Base-by-base conservation (phyloP, 225 moss, liverwort and hornwort species). In the Neckera pumila region DNA sequence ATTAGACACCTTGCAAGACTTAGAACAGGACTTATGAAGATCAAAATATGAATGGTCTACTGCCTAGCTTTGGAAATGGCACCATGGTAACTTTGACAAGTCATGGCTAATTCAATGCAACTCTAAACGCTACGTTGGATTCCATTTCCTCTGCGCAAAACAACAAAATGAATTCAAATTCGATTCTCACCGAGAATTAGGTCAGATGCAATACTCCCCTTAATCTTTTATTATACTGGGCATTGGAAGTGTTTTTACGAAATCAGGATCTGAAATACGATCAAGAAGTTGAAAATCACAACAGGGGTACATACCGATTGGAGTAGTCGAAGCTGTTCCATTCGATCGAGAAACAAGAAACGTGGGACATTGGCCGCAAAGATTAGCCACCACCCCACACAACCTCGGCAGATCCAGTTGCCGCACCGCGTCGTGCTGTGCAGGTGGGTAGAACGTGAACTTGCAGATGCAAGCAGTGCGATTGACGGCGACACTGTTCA, bases 381-480 rank as follows among this genome's bases (percentile, higher is more conserved):
- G 89, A 79, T 92, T 77, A 17, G 89, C 83, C 19, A 19, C 36
- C 61, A 93, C 91, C 19, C 84, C 84, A 78, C 93, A 93, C 65
- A 92, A 51, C 19, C 79, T 40, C 26, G 92, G 91, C 10, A 93
- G 92, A 34, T 88, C 76, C 59, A 89, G 86, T 71, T 93, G 93
- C 78, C 92, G 88, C 20, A 84, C 56, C 74, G 84, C 84, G 34
- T 91, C 87, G 79, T 88, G 78, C 34, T 66, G 38, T 14, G 88
- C 47, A 36, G 92, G 79, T 17, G 93, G 93, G 88, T 49, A 92
- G 91, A 93, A 93, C 33, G 92, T 83, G 10, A 89, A 21, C 88
- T 85, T 84, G 91, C 93, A 93, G 82, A 93, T 67, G 81, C 93
- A 93, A 43, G 93, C 87, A 5, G 91, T 93, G 51, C 83, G 84